Evolutionary conservation across 2,329 filamentous ascomycete species (phyloP).

Genomic region (Fusarium multiceps): DNA sequence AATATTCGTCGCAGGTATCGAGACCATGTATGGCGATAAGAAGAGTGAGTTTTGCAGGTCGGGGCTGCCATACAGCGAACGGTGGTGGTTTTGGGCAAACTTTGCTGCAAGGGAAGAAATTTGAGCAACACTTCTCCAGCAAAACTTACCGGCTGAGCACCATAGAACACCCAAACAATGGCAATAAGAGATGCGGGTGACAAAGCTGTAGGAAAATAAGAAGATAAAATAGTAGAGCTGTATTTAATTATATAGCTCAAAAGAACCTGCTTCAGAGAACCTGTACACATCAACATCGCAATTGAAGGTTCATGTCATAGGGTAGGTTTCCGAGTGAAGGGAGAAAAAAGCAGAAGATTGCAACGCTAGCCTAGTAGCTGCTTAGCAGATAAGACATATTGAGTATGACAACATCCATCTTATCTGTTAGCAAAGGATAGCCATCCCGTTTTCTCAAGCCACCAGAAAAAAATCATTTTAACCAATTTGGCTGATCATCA

Average conservation of each 20-base stretch:
- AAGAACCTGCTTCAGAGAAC: background rate
- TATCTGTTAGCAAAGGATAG: background rate
- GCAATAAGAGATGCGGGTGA: background rate
- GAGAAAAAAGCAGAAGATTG: background rate
- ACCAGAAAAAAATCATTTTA: background rate
- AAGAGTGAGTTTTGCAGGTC: background rate
- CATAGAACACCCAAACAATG: fast-evolving
- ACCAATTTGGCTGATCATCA: background rate
- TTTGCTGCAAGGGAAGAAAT: background rate
- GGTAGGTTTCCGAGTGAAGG: background rate
- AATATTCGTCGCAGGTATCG: background rate
- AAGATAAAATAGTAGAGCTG: no score
- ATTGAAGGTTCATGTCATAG: background rate
- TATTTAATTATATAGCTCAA: no score
- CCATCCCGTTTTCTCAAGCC: no score
- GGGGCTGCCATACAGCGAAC: background rate
- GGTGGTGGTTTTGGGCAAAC: background rate
- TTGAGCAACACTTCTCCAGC: fast-evolving
- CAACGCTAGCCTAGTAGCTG: fast-evolving
- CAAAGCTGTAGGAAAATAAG: background rate
- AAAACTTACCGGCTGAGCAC: background rate
- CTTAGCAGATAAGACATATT: background rate
- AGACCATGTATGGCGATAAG: background rate
- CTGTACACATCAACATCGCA: no score
- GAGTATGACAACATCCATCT: fast-evolving